Base-by-base conservation (phyloP, 495 filamentous ascomycete genomes). In the Copromyces sp. region DNA sequence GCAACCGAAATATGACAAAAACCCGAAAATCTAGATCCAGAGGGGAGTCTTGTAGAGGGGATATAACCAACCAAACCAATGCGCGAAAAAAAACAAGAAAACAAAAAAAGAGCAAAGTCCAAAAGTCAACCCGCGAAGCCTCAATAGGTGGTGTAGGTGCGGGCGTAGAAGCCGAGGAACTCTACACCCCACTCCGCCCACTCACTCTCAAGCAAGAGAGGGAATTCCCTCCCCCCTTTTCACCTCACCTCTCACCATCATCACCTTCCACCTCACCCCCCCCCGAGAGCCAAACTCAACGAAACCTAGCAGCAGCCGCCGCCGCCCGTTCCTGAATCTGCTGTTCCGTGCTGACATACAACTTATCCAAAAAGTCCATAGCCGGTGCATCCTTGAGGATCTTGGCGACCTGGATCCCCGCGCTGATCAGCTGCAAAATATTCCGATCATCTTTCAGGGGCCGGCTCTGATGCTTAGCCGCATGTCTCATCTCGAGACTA, bases 361-460 rank as follows among this genome's bases (percentile, higher is more conserved):
- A 86, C 80, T 84, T 83, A 78, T 95, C 93, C 77, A 95, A 82
- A 79, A 89, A 91, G 73, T 90, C 87, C 93, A 95, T 94, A 53
- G 92, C 92, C 74, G 84, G 84, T 68, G 91, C 89, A 83, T 96
- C 93, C 81, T 90, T 93, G 41, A 96, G 84, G 71, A 95, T 93
- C 78, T 93, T 94, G 47, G 92, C 90, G 74, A 96, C 93, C 81
- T 96, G 93, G 69, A 91, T 91, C 35, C 93, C 93, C 42, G 93
- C 92, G 68, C 90, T 93, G 71, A 96, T 92, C 37, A 95, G 85
- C 82, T 96, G 93, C 42, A 96, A 85, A 72, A 96, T 92, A 79
- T 94, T 94, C 75, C 93, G 87, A 80, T 96, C 93, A 84, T 96
- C 93, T 87, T 96, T 96, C 73, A 93, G 84, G 20, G 93, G 92